Percentiles rank a stretch among this genome's conserved stretches.
Conservation (phyloP, 148 eudicot genomes). For the Cornus controversa region DNA sequence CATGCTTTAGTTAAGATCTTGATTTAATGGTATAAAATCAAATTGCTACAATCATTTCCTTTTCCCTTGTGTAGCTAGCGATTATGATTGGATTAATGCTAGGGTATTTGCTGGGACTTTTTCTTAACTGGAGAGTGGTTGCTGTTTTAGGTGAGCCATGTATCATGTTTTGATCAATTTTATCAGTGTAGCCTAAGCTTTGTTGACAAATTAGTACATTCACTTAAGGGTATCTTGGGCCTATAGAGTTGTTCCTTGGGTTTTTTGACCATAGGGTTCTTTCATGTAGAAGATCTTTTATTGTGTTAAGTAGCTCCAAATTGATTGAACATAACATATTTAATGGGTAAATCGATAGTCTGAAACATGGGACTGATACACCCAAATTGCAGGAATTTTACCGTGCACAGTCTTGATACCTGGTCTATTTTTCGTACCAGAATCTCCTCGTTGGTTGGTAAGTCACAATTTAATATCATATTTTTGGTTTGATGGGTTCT, state of each 20-base stretch:
- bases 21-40: background rate
- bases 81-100: slow-evolving; percentile 85
- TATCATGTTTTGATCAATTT: background rate
- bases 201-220: background rate
- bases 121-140: slow-evolving; percentile 73
- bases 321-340: background rate
- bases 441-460: slow-evolving; percentile 99
- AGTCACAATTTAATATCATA: slow-evolving; percentile 11
- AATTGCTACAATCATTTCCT: background rate
- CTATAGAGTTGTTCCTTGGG: background rate
- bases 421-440: slow-evolving; percentile 90
- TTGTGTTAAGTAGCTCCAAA: background rate
- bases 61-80: slow-evolving; percentile 52
- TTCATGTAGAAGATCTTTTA: background rate
- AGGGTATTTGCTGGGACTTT: slow-evolving; percentile 73
- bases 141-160: slow-evolving; percentile 66
- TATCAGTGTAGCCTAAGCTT: background rate
- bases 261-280: background rate
- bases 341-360: background rate
- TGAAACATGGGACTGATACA: background rate
- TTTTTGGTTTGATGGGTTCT: background rate
- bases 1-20: background rate
- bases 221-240: background rate
- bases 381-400: slow-evolving; percentile 52
- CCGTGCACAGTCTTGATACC: slow-evolving; percentile 84